Evolutionary conservation across 208 protist species (phyloP).

Genomic region (Borovskyia barvae): DNA sequence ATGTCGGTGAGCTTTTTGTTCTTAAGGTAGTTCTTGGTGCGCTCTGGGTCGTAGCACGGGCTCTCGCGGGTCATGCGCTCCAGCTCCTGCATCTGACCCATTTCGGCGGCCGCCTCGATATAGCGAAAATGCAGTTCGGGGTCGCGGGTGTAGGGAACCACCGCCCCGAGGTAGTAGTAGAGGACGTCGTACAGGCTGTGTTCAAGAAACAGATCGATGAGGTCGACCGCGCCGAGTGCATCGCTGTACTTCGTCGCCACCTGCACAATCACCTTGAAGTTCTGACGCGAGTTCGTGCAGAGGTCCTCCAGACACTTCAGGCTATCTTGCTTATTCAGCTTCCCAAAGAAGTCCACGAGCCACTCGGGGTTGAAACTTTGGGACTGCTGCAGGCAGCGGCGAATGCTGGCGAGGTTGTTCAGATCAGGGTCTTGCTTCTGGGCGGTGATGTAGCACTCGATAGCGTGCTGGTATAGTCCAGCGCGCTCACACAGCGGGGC

Average conservation of each 20-base stretch:
- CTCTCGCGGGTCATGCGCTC: slow-evolving; percentile 98
- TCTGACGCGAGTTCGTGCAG: slow-evolving; percentile 93
- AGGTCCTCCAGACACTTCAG: slow-evolving; percentile 97
- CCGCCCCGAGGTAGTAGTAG: slow-evolving; percentile 97
- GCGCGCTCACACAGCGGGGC: slow-evolving; percentile 98
- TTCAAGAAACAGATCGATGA: slow-evolving; percentile 97
- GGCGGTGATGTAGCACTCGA: slow-evolving; percentile 97
- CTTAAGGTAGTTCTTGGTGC: slow-evolving; percentile 99
- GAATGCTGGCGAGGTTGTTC: slow-evolving; percentile 96
- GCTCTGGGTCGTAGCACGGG: slow-evolving; percentile 97
- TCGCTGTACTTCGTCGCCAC: slow-evolving; percentile 98
- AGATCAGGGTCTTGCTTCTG: slow-evolving; percentile 76
- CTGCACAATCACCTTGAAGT: slow-evolving; percentile 98
- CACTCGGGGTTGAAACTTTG: slow-evolving; percentile 94
- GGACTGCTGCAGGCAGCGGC: slow-evolving; percentile 96
- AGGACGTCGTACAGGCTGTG: slow-evolving; percentile 96
- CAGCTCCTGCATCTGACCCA: slow-evolving; percentile 97
- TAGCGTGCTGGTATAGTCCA: slow-evolving; percentile 95
- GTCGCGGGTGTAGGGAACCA: slow-evolving; percentile 96
- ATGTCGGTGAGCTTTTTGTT: slow-evolving; percentile 97
- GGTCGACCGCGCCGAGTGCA: slow-evolving; percentile 88
- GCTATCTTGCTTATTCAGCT: slow-evolving; percentile 94
- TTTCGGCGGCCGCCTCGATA: slow-evolving; percentile 98
- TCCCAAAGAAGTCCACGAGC: slow-evolving; percentile 97
- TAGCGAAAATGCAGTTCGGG: slow-evolving; percentile 99